A percentile compares a stretch with the other conserved stretches of the same genome.
These are phyloP conservation scores for Nadsonia commutata DNA, from an alignment of 1,139 yeast species.

Conservation along the genomic window DNA sequence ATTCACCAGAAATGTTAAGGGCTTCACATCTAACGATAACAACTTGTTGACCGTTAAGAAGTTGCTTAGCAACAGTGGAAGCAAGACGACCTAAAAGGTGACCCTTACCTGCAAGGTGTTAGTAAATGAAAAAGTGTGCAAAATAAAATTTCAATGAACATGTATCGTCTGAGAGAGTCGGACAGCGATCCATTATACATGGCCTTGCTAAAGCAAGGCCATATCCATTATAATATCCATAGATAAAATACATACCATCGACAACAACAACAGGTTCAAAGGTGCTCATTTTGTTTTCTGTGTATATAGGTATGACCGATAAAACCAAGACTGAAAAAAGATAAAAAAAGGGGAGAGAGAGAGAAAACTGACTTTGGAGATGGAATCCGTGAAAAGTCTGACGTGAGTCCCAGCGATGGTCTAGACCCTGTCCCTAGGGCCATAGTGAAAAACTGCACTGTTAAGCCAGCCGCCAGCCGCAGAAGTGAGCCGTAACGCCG, in stretches of 20 bases:
- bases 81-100: slow-evolving; percentile 99
- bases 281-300: slow-evolving; percentile 50
- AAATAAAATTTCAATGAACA: too few species aligned
- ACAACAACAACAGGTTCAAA: slow-evolving; percentile 87
- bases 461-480: too few species aligned
- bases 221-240: too few species aligned
- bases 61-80: slow-evolving; percentile 95
- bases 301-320: slow-evolving; percentile 5
- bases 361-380: slow-evolving; percentile 1
- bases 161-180: too few species aligned
- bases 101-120: slow-evolving; percentile 55
- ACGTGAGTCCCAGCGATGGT: slow-evolving; percentile 7
- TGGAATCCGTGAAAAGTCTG: slow-evolving; percentile 1
- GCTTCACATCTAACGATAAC: slow-evolving; percentile 97
- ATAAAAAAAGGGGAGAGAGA: not conserved
- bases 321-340: slow-evolving; percentile 4
- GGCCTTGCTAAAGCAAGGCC: too few species aligned
- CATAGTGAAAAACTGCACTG: slow-evolving; percentile 5
- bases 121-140: too few species aligned
- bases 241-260: slow-evolving; percentile 12
- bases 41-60: slow-evolving; percentile 95
- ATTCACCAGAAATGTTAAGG: slow-evolving; percentile 98
- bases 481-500: too few species aligned
- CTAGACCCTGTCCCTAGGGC: slow-evolving; percentile 6
- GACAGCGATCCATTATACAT: too few species aligned